Evolutionary conservation across 148 eudicot genomes (phyloP), one percentile per base, ranked within the genome.

Genomic region (Selenicereus undatus): DNA sequence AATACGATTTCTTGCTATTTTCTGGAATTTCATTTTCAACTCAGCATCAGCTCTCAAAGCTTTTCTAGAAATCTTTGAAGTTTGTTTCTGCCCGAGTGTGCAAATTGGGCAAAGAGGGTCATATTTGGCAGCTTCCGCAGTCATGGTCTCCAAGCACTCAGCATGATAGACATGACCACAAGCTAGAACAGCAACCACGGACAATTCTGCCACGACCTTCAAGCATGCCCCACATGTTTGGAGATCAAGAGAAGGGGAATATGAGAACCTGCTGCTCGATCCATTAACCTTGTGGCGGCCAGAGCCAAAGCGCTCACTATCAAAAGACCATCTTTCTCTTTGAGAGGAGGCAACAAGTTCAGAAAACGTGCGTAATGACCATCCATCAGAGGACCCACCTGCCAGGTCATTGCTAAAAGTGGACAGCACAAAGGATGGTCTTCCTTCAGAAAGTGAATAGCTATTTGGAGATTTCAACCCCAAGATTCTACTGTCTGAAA

Each of bases 281-380:
- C 85, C 87, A 75, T 85, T 75, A 24, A 87, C 80, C 84, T 87
- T 87, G 80, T 74, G 80, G 48, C 87, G 83, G n/a, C 87, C 85
- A 77, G 89, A 87, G 10, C 89, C 85, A 52, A 84, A 87, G 43
- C 79, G 84, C 45, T 85, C 89, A 68, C 89, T 87, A 64, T 87
- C 87, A 56, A 87, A 87, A 75, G 89, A 87, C 89, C 89, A 87
- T 73, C 89, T 83, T 83, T 85, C 89, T 81, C 89, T 80, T 45
- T 80, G 89, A 42, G 89, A 87, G 18, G 87, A 82, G 71, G 71
- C 71, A 58, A 87, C 87, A 62, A 87, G 87, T 79, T 87, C 89
- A 13, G 89, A 87, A 62, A 87, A 87, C 13, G 89, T 85, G 76
- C 86, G 89, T 26, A 85, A 70, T 42, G 89, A 87, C 89, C 89